These are phyloP conservation scores for Brassica rapa DNA, from an alignment of 345 rosid genomes.

Conservation along the genomic window DNA sequence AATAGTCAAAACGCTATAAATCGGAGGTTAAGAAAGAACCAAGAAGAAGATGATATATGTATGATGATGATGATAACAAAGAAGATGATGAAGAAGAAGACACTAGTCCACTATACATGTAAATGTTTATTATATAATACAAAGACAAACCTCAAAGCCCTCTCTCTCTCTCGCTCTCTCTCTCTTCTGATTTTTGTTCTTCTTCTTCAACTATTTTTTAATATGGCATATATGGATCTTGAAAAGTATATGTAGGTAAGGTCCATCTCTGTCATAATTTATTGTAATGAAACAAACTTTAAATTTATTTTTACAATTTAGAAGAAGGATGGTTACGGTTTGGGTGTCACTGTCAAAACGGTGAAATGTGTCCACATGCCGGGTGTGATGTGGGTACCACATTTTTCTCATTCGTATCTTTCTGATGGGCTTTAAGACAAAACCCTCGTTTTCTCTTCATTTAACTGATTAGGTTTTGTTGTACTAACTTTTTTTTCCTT, in stretches of 20 bases:
- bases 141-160: constrained; percentile 45
- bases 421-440: constrained; percentile 43
- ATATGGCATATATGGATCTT: constrained; percentile 34
- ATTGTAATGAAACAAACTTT: neutral
- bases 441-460: constrained; percentile 44
- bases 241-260: constrained; percentile 36
- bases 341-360: constrained; percentile 46
- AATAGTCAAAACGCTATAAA: constrained; percentile 34
- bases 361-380: constrained; percentile 60
- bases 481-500: constrained; percentile 21
- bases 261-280: constrained; percentile 26
- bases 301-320: constrained; percentile 20
- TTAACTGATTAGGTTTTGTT: constrained; percentile 41
- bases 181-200: constrained; percentile 24
- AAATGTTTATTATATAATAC: constrained; percentile 13
- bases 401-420: constrained; percentile 38
- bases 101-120: constrained; percentile 10
- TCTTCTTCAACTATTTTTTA: constrained; percentile 2
- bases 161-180: neutral
- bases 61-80: constrained; percentile 31
- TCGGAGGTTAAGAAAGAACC: constrained; percentile 39
- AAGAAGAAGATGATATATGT: constrained; percentile 45
- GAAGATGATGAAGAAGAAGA: constrained; percentile 36
- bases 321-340: constrained; percentile 39
- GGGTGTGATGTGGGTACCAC: constrained; percentile 45